These are phyloP conservation scores for Haplosporangium sp. DNA, from an alignment of 371 early-diverging fungal species.

Conservation along the genomic window DNA sequence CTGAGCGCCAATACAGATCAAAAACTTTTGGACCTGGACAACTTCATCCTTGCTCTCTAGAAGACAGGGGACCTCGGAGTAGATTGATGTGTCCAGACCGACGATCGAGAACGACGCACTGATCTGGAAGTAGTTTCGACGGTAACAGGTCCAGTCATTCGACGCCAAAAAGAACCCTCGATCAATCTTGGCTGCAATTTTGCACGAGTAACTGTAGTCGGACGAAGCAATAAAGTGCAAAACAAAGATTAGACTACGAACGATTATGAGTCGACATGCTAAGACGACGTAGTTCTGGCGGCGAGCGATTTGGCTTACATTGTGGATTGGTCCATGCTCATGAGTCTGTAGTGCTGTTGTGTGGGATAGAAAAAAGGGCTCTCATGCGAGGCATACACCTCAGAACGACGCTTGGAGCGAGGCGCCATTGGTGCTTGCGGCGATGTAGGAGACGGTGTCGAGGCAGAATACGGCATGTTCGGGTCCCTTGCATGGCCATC, in stretches of 20 bases:
- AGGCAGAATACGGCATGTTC: conserved; percentile 19
- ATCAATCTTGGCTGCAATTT: conserved; percentile 76
- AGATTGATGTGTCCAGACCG: conserved; percentile 52
- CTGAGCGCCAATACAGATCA: conserved; percentile 79
- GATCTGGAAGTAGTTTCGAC: conserved; percentile 95
- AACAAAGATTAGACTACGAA: not conserved
- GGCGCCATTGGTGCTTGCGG: conserved; percentile 3
- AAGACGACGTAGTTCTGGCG: not conserved
- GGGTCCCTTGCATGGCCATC: too few species aligned
- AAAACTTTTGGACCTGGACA: conserved; percentile 69
- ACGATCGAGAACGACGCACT: conserved; percentile 78
- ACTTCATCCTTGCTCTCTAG: conserved; percentile 64
- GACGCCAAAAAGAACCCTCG: conserved; percentile 85
- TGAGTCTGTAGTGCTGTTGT: conserved; percentile 70
- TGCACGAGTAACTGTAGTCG: conserved; percentile 51
- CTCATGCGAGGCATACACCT: conserved; percentile 43
- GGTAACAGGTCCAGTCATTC: conserved; percentile 94
- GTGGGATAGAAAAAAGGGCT: conserved; percentile 75
- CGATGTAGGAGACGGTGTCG: conserved; percentile 30
- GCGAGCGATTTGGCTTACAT: conserved; percentile 61
- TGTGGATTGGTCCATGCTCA: conserved; percentile 67
- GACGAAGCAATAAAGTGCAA: not conserved
- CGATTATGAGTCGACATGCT: too few species aligned
- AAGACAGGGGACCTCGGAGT: conserved; percentile 70
- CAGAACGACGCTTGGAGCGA: conserved; percentile 37